Percentiles rank a stretch among this genome's conserved stretches.
phyloP scores from a whole-genome alignment of 2,329 filamentous ascomycete species.

The Venturia aucupariae region DNA sequence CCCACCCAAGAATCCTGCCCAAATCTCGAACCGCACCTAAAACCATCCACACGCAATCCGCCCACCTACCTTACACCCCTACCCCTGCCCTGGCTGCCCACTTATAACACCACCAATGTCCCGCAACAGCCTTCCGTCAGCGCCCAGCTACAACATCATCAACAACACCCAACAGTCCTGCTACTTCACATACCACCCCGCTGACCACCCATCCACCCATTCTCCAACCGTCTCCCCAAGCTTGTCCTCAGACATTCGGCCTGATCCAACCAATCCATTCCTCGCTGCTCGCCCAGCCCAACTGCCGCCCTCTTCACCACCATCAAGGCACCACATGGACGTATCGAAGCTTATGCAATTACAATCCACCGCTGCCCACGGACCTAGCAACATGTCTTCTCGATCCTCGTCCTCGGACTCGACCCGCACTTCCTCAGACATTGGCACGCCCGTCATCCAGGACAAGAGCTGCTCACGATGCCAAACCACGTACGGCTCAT shows the following conservation, averaged over 20 bases:
- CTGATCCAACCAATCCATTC: conserved; percentile 27
- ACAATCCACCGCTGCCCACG: conserved; percentile 27
- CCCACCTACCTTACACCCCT: too few relatives aligned
- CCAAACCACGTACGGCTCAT: conserved; percentile 16
- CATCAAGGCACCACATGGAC: conserved; percentile 23
- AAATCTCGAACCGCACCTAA: background rate
- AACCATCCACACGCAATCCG: background rate
- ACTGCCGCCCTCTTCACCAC: conserved; percentile 14
- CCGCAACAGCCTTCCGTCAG: background rate
- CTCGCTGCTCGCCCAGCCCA: conserved; percentile 23
- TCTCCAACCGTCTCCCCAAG: background rate
- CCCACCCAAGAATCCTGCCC: background rate
- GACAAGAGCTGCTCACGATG: conserved; percentile 18
- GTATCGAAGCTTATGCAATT: conserved; percentile 30
- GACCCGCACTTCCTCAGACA: conserved; percentile 8
- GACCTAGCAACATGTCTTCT: background rate
- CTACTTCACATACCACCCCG: conserved; percentile 12
- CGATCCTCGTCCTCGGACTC: conserved; percentile 9
- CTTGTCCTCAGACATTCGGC: conserved; percentile 14
- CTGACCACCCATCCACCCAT: conserved; percentile 7
- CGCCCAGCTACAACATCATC: background rate
- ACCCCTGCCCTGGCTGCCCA: background rate
- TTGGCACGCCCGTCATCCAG: conserved; percentile 9
- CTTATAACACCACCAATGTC: conserved; percentile 1
- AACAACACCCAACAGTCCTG: background rate